Percentiles rank a stretch among this genome's conserved stretches.
Conservation (phyloP, 75 land plant species). For the Ceratopteris richardii region DNA sequence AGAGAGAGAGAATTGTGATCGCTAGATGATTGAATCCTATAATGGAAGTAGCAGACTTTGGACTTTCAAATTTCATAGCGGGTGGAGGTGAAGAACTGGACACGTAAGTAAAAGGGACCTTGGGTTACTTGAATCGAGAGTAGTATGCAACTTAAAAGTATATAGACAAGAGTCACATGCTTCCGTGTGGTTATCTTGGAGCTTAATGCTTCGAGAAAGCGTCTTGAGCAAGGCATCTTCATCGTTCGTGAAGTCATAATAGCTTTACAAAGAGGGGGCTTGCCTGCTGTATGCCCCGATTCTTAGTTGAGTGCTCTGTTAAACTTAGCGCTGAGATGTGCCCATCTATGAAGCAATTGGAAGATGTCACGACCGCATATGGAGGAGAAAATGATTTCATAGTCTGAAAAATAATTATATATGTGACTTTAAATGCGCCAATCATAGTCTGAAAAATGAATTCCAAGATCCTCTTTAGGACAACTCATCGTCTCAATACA, state of each 20-base stretch:
- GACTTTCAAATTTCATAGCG: constrained; percentile 17
- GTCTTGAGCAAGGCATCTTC: constrained; percentile 3
- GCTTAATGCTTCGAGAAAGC: constrained; percentile 20
- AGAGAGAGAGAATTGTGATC: too few relatives aligned
- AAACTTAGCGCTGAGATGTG: constrained; percentile 19
- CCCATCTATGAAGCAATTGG: constrained; percentile 29
- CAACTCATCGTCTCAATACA: constrained; percentile 40
- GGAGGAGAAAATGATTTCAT: not conserved
- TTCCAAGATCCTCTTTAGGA: too few relatives aligned
- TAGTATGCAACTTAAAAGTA: constrained; percentile 17
- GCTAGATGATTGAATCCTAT: too few relatives aligned
- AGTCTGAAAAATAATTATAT: too few relatives aligned
- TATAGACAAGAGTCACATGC: constrained; percentile 16
- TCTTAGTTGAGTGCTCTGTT: constrained; percentile 12
- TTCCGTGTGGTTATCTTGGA: constrained; percentile 33
- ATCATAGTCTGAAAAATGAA: too few relatives aligned
- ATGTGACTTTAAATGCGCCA: too few relatives aligned
- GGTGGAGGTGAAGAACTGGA: constrained; percentile 10
- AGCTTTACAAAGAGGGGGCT: constrained; percentile 2
- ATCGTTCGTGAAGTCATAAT: constrained; percentile 14
- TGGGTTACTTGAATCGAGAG: constrained; percentile 33
- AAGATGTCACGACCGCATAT: not conserved
- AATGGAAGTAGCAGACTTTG: constrained; percentile 27
- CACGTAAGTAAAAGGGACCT: constrained; percentile 29
- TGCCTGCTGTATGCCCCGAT: not conserved